These are phyloP conservation scores for Corinectria fuckeliana DNA, from an alignment of 2,329 filamentous ascomycete genomes.

Conservation along the genomic window DNA sequence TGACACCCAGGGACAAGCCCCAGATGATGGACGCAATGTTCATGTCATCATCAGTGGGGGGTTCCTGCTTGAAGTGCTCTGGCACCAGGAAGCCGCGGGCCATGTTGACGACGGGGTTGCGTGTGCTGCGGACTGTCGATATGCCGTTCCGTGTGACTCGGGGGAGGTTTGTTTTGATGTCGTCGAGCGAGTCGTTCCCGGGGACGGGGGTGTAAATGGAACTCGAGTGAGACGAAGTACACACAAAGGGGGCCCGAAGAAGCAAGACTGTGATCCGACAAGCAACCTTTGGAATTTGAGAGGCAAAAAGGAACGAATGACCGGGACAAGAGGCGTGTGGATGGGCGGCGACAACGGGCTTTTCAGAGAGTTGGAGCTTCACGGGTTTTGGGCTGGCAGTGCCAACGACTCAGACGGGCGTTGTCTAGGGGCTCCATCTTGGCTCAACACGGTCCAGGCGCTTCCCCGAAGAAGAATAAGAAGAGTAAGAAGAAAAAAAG, in stretches of 20 bases:
- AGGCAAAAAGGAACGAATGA: constrained; percentile 14
- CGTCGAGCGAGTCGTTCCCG: not conserved
- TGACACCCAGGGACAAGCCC: constrained; percentile 36
- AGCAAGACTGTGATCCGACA: constrained; percentile 6
- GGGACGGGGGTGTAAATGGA: not conserved
- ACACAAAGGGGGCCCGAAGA: not conserved
- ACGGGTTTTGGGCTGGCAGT: too few relatives aligned
- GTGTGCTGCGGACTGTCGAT: not conserved
- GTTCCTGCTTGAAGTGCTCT: constrained; percentile 23
- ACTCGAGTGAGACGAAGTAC: not conserved
- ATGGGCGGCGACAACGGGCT: constrained; percentile 7
- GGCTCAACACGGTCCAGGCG: constrained; percentile 19
- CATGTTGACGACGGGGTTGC: constrained; percentile 22
- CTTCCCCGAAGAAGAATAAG: constrained; percentile 24
- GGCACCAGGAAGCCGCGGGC: constrained; percentile 33
- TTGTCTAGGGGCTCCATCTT: constrained; percentile 9
- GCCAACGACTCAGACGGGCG: not conserved
- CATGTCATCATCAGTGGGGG: constrained; percentile 34
- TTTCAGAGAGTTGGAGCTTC: too few relatives aligned
- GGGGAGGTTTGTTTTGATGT: not conserved
- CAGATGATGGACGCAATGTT: constrained; percentile 39
- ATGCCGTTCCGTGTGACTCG: not conserved
- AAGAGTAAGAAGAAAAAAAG: too few relatives aligned
- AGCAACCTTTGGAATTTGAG: constrained; percentile 3
- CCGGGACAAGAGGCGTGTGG: constrained; percentile 3